These are phyloP conservation scores for Blepharisma japonicum DNA, from an alignment of 73 alveolate species.

Conservation along the genomic window DNA sequence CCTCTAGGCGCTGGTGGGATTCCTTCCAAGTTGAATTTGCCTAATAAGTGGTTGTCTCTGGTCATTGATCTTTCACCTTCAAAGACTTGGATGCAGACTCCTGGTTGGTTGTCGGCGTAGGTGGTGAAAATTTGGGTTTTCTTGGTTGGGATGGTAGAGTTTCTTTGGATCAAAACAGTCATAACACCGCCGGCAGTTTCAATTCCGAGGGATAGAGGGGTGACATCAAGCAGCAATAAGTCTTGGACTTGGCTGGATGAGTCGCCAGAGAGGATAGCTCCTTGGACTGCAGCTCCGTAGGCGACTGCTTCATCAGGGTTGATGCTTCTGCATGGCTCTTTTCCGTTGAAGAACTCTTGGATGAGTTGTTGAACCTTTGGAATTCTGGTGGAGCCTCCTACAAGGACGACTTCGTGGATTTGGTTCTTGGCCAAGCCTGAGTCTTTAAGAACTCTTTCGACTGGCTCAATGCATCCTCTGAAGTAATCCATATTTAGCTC, in stretches of 20 bases:
- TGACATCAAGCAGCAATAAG: conserved; percentile 47
- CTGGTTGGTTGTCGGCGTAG: conserved; percentile 96
- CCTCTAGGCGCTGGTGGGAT: conserved; percentile 98
- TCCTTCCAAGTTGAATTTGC: conserved; percentile 88
- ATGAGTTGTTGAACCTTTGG: conserved; percentile 63
- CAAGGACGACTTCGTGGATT: conserved; percentile 71
- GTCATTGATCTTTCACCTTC: conserved; percentile 97
- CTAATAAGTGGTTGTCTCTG: conserved; percentile 92
- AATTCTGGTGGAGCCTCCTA: conserved; percentile 84
- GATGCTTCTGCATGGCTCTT: conserved; percentile 78
- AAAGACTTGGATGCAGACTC: conserved; percentile 89
- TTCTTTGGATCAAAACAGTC: conserved; percentile 95
- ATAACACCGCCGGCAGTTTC: conserved; percentile 99
- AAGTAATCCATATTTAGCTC: conserved; percentile 62
- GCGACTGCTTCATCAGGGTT: conserved; percentile 99
- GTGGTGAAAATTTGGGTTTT: conserved; percentile 89
- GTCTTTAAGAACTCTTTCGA: conserved; percentile 61
- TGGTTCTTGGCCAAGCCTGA: conserved; percentile 59
- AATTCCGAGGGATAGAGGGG: conserved; percentile 96
- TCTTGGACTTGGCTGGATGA: conserved; percentile 52
- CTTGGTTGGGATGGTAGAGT: conserved; percentile 94
- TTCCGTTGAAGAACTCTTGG: conserved; percentile 89
- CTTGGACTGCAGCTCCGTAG: conserved; percentile 84
- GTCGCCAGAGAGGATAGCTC: conserved; percentile 63
- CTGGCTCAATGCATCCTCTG: conserved; percentile 74